Evolutionary conservation across 306 rosid genomes (phyloP), one percentile per base, ranked within the genome.

Genomic region (Begonia fuchsioides): DNA sequence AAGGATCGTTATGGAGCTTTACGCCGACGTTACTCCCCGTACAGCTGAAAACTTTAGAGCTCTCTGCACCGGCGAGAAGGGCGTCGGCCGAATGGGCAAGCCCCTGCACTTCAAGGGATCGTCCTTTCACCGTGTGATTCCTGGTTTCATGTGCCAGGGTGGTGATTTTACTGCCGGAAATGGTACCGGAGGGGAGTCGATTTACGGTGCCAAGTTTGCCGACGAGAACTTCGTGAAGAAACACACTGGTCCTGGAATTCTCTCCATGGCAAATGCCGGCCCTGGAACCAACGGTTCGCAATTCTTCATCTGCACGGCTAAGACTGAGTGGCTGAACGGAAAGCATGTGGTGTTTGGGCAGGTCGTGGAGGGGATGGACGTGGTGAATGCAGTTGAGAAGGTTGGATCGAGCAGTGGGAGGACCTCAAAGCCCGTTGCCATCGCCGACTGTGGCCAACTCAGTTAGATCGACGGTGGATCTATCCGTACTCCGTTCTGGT

Each of bases 11-110:
- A 84, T 88, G 74, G 95, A 88, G 80, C 93, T 88, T n/a, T 88
- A 1, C 50, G 90, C 93, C 2, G 90, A 84, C 38, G 60, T 66
- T 13, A 75, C 83, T 13, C 95, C 95, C 0, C 62, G 54, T 12
- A 88, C 95, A 8, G 97, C 95, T 10, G 97, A 88, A 71, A 88
- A 88, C 58, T 88, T 88, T 72, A 81, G 97, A 9, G 95, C 97
- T 7, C 95, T 88, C 43, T 88, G 97, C 75, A 88, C 93, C 14
- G 93, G 97, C 46, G 96, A 87, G 86, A 87, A 83, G 59, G 96
- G 96, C 9, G 11, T 0, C 6, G 96, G 94, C 8, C 71, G 76
- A 12, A 39, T 66, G 63, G 86, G 94, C 10, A 83, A 83, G 62
- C 88, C 88, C 0, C 83, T 87, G 46, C 96, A 87, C 73, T 87